These are phyloP conservation scores for Talaromyces amestolkiae DNA, from an alignment of 2,329 filamentous ascomycete species.

Conservation along the genomic window DNA sequence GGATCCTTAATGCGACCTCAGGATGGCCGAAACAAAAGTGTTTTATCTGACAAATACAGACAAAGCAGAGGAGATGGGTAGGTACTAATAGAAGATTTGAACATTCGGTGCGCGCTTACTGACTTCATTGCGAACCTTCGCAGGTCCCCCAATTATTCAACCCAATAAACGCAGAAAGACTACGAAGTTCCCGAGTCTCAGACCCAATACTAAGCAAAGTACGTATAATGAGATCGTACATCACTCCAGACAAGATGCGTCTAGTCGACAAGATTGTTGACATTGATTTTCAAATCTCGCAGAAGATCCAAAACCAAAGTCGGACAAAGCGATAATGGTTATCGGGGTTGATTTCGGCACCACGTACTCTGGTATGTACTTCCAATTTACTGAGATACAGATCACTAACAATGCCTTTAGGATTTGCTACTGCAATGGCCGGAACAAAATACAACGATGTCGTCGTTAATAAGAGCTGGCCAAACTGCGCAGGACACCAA, in stretches of 20 bases:
- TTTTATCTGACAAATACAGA: background rate
- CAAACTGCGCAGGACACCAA: background rate
- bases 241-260: too few species aligned
- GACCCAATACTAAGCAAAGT: background rate
- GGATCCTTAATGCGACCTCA: background rate
- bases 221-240: background rate
- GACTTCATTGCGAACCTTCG: background rate
- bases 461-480: too few species aligned
- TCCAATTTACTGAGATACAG: background rate
- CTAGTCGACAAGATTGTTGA: too few species aligned
- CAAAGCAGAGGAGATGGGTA: background rate
- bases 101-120: background rate
- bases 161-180: background rate
- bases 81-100: background rate
- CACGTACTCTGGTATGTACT: constrained; percentile 15
- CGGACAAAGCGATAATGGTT: background rate
- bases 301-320: background rate
- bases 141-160: background rate
- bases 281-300: background rate
- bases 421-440: background rate
- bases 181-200: background rate
- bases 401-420: background rate
- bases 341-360: constrained; percentile 17
- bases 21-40: background rate
- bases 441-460: too few species aligned